A percentile compares a stretch with the other conserved stretches of the same genome.
phyloP scores from a whole-genome alignment of 164 flowering plant species.

The Saururus chinensis region DNA sequence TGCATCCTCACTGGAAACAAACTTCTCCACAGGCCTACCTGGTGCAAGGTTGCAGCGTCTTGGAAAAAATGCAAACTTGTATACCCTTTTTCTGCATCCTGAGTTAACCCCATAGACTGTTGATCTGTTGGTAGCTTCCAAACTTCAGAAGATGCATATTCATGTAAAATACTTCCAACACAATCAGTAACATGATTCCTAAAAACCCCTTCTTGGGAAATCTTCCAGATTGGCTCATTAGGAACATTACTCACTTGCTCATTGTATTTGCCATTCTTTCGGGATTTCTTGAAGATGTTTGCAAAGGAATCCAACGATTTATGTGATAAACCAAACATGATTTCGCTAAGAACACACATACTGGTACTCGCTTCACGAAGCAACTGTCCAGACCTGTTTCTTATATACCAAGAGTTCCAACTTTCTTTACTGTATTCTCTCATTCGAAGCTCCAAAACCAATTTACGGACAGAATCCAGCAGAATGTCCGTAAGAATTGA shows the following conservation, averaged over 20 bases:
- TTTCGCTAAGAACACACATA: constrained; percentile 73
- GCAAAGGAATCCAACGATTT: constrained; percentile 28
- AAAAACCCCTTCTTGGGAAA: constrained; percentile 16
- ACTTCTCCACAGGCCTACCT: constrained; percentile 24
- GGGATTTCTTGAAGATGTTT: constrained; percentile 35
- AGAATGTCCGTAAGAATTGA: constrained; percentile 60
- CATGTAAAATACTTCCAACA: constrained; percentile 74
- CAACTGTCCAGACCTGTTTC: constrained; percentile 68
- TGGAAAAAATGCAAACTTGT: constrained; percentile 42
- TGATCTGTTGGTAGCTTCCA: constrained; percentile 73
- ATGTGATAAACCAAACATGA: constrained; percentile 80
- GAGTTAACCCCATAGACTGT: constrained; percentile 20
- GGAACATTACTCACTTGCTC: constrained; percentile 2
- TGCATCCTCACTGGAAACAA: neutral
- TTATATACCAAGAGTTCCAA: constrained; percentile 77
- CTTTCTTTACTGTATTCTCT: constrained; percentile 51
- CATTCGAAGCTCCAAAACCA: constrained; percentile 59
- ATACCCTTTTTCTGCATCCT: constrained; percentile 31
- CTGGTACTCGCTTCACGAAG: constrained; percentile 85
- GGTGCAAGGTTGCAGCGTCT: constrained; percentile 69
- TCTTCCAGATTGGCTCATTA: constrained; percentile 33
- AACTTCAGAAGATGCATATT: constrained; percentile 72
- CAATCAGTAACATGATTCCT: constrained; percentile 52
- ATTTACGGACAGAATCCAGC: constrained; percentile 43
- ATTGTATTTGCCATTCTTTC: constrained; percentile 13